Evolutionary conservation across 2,329 filamentous ascomycete species (phyloP), one percentile per base, ranked within the genome.

Genomic region (Fusarium sp.): DNA sequence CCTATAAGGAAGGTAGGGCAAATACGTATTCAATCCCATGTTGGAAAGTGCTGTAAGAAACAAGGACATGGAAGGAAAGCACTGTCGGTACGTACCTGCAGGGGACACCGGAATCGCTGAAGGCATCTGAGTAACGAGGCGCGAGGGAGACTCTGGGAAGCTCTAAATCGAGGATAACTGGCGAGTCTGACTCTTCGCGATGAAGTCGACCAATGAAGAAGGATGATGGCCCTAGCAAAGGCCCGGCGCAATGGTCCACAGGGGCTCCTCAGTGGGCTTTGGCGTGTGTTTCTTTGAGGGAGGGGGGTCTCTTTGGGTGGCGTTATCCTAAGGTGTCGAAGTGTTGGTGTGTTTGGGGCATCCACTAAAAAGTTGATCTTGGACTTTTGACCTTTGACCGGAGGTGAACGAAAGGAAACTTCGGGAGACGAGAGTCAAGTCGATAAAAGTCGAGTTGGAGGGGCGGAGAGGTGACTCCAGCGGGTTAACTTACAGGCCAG

Each of bases 81-180:
- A 36, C 9, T 7, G n/a, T 42, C 46, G 52, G 59, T 62, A 74
- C 72, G 65, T 56, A 74, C 72, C 72, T 64, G 65, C 69, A 69
- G 69, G 70, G 69, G 67, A 62, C 56, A 73, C 69, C 46, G 70
- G 68, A 65, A 74, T 69, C 67, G 69, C 72, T 70, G 72, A 74
- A 73, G 72, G 72, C 72, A 74, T 74, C 69, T 70, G 70, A 58
- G 66, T 40, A 64, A 51, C 54, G 56, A 68, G 68, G 66, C 62
- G 49, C 56, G 55, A 68, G 68, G 66, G 68, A 67, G 63, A 65
- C 56, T 67, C 3, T 19, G 34, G 34, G 17, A 65, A 60, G 54
- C 49, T 66, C 61, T 50, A 62, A 65, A 68, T 66, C 62, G 56
- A 60, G 38, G 24, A 55, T 23, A 56, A 62, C 57, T 61, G 61